Evolutionary conservation across 768 basidiomycete species (phyloP), one percentile per base, ranked within the genome.

Genomic region (Mycena venus): DNA sequence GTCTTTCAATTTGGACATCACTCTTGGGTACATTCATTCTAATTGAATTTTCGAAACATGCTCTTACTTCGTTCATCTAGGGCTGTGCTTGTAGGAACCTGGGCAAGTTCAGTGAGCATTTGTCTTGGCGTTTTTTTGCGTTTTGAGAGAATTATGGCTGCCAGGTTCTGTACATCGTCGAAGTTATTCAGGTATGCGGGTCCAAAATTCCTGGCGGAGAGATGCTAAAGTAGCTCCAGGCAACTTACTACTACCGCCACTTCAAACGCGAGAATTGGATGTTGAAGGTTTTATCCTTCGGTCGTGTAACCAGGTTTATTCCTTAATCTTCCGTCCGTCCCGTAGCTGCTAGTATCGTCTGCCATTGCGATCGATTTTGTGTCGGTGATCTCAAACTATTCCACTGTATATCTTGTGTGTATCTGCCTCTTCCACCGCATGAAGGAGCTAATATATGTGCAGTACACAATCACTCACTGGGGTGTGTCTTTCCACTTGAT

Each of bases 401-500:
- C n/a, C n/a, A n/a, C n/a, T n/a, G n/a, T n/a, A n/a, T n/a, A n/a
- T n/a, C n/a, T n/a, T n/a, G n/a, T n/a, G n/a, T n/a, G n/a, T n/a
- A n/a, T 55, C 64, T 66, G 32, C n/a, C 25, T 51, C 47, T 66
- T 55, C 51, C 32, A 36, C 64, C 14, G 25, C 51, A 40, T 36
- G 49, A 51, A 55, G 32, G 31, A 32, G 51, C 64, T 66, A 66
- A 55, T 55, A n/a, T 38, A 34, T 66, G 47, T 66, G 34, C 64
- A 66, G 64, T 66, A 66, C 51, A 51, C 47, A 51, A 38, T 66
- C 47, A 66, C 49, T 55, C 64, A 64, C 64, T 51, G 49, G n/a
- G n/a, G n/a, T n/a, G n/a, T n/a, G n/a, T n/a, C n/a, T n/a, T n/a
- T n/a, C n/a, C n/a, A n/a, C n/a, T n/a, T n/a, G n/a, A n/a, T n/a